Evolutionary conservation across 768 basidiomycete genomes (phyloP).

Genomic region (Cyclocybe cylindracea): DNA sequence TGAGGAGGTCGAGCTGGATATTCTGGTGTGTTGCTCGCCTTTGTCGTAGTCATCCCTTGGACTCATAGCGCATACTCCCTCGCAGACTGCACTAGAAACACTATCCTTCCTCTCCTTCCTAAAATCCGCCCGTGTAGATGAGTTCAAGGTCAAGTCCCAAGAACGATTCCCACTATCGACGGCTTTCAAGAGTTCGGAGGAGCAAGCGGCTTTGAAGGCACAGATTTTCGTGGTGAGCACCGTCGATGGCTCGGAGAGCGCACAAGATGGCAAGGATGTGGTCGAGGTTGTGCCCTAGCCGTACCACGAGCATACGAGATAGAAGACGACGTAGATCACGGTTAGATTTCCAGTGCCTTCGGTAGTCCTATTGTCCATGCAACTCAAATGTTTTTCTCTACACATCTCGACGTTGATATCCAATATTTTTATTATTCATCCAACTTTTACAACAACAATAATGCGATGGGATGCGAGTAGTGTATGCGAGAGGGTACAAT

Average conservation of each 20-base stretch:
- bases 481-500: neutral
- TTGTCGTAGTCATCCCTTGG: neutral
- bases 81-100: slow-evolving; percentile 53
- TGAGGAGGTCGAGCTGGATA: slow-evolving; percentile 41
- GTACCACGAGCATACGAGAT: no score
- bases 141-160: slow-evolving; percentile 60
- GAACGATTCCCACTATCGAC: slow-evolving; percentile 61
- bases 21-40: slow-evolving; percentile 41
- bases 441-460: neutral
- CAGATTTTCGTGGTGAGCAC: slow-evolving; percentile 17
- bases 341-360: no score
- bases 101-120: slow-evolving; percentile 50
- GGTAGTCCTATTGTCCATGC: no score
- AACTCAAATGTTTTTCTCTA: no score
- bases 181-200: slow-evolving; percentile 59
- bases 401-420: no score
- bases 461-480: neutral
- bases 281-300: no score
- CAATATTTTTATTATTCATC: no score
- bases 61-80: neutral
- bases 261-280: no score
- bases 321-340: no score
- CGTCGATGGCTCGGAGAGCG: no score
- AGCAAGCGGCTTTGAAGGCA: slow-evolving; percentile 44
- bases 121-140: slow-evolving; percentile 54